These are phyloP conservation scores for Cornus kousa DNA, from an alignment of 148 eudicot species.

Conservation along the genomic window DNA sequence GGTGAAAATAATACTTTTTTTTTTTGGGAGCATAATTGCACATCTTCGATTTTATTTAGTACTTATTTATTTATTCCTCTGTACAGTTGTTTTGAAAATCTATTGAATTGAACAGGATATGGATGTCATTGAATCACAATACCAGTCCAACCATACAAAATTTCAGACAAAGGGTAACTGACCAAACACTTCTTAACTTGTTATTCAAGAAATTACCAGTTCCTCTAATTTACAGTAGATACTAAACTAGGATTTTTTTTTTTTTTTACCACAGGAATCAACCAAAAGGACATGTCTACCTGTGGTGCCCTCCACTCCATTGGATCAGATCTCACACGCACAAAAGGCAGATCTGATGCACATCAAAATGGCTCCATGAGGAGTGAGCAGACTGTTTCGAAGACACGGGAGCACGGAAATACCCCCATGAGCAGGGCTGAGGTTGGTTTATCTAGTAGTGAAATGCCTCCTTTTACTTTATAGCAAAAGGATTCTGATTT, in stretches of 20 bases:
- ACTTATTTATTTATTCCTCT: too few relatives aligned
- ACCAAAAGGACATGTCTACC: constrained; percentile 62
- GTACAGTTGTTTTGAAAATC: too few relatives aligned
- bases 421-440: constrained; percentile 82
- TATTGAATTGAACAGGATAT: constrained; percentile 45
- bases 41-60: neutral
- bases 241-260: neutral
- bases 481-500: neutral
- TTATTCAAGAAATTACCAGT: neutral
- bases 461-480: neutral
- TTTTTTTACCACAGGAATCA: constrained; percentile 37
- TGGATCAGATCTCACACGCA: constrained; percentile 92
- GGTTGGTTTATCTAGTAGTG: constrained; percentile 35
- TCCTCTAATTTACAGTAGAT: neutral
- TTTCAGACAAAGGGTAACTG: constrained; percentile 38
- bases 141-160: constrained; percentile 35
- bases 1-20: constrained; percentile 35
- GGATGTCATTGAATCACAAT: constrained; percentile 42
- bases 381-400: constrained; percentile 50
- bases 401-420: constrained; percentile 41
- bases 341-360: constrained; percentile 47
- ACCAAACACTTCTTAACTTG: neutral
- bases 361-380: constrained; percentile 42
- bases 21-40: neutral
- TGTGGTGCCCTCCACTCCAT: constrained; percentile 79